Base-by-base conservation (phyloP, 306 rosid species). In the Cucurbita ficifolia region DNA sequence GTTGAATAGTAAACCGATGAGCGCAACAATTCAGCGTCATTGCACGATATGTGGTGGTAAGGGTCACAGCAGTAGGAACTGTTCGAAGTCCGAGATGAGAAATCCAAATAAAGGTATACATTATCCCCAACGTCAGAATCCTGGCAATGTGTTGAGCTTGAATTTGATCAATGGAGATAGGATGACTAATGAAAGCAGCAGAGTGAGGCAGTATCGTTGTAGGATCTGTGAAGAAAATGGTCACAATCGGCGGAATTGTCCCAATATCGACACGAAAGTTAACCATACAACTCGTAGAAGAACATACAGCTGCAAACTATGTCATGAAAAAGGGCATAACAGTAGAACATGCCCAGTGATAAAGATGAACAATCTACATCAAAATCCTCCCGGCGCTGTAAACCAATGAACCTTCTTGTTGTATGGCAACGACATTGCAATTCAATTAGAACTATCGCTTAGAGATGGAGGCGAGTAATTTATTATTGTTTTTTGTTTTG, bases 11-110 rank as follows among this genome's bases (percentile, higher is more conserved):
- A 74, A 46, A 52, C 75, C 81, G 8, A 80, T 79, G 39, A 76
- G 7, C 12, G 56, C 76, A 54, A 76, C 56, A 56, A 84, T 79
- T 19, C 90, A 61, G 54, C 76, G 63, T 65, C 84, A 8, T 18
- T 92, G 98, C 75, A 83, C 75, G 76, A 21, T 79, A 16, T 92
- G 98, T 72, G 79, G 63, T 22, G 82, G 54, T 65, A 87, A 79
- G 58, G 98, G 96, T 68, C 97, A 93, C 73, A 93, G 87, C 82
- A 86, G 83, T 78, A 93, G 94, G 77, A 87, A 88, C 70, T 93
- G 98, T 48, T 77, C 49, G 39, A 82, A 75, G 79, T 79, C 81
- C 36, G 78, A 76, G 75, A 75, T 55, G 71, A 72, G 76, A 73
- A 61, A 69, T 73, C 75, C 40, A 49, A 76, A 81, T 10, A 77